Base-by-base conservation (phyloP, 495 filamentous ascomycete genomes). In the Filosporella fistucella region DNA sequence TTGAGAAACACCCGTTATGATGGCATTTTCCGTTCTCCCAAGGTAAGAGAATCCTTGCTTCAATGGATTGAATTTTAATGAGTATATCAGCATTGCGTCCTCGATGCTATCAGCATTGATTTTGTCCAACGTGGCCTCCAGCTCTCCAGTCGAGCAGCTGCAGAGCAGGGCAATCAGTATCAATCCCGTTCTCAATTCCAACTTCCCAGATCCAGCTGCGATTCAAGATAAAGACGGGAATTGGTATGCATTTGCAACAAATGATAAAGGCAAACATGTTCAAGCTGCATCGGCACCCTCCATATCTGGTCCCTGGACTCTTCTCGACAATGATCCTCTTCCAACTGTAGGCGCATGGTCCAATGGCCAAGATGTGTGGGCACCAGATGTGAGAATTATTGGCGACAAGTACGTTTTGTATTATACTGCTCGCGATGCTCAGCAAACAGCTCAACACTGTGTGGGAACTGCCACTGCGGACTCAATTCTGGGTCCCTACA, bases 401-500 rank as follows among this genome's bases (percentile, higher is more conserved):
- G 58, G 64, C 21, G 66, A 62, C 6, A 57, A 55, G 13, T 72
- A 65, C 44, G 59, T 72, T 16, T 59, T 72, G 55, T 73, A 75
- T 53, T 72, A 64, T 37, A 56, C 62, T 32, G 70, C 68, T 6
- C 42, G 54, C 3, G 34, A 58, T 6, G 53, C 47, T 4, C 28
- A 54, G 5, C 53, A 65, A 42, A 11, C 43, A 6, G 52, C 39
- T 35, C 62, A 64, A 34, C 70, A 75, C 48, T 73, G 70, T 44
- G 51, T 75, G 22, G 71, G 71, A 23, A 64, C 63, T 11, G 71
- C 71, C 6, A 72, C 61, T 3, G 61, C 70, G 12, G 41, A 44
- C 2, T 62, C 45, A 14, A 49, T 70, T 10, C 55, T 52, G 13
- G 69, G 71, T 1, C 65, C 65, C 0, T 75, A 72, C 41, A 63